These are phyloP conservation scores for Phlyctochytrium planicorne DNA, from an alignment of 192 early-diverging fungal species.

Conservation along the genomic window DNA sequence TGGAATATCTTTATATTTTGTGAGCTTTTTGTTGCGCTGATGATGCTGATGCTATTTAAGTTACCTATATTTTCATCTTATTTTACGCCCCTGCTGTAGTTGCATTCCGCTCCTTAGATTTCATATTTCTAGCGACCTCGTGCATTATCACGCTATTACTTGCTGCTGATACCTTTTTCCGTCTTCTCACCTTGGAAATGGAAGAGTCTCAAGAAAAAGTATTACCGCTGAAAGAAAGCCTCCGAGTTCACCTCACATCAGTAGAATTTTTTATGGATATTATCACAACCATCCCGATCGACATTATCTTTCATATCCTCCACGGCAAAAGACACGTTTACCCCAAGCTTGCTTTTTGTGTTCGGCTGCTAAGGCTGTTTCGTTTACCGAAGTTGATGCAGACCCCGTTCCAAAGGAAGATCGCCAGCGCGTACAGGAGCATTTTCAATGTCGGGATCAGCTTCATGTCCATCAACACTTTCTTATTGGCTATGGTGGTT, in stretches of 20 bases:
- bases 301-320: conserved; percentile 22
- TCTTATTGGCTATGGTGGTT: conserved; percentile 5
- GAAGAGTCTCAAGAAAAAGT: conserved; percentile 4
- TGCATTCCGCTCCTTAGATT: background rate
- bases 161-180: conserved; percentile 16
- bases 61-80: background rate
- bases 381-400: background rate
- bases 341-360: conserved; percentile 18
- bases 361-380: conserved; percentile 19
- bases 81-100: background rate
- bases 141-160: conserved; percentile 1
- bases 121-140: background rate
- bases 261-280: conserved; percentile 25
- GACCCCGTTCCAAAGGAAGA: conserved; percentile 12
- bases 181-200: conserved; percentile 9
- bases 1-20: background rate
- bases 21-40: background rate
- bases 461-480: conserved; percentile 13
- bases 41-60: background rate
- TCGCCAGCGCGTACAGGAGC: conserved; percentile 15
- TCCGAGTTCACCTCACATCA: conserved; percentile 3
- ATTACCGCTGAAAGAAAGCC: background rate
- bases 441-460: conserved; percentile 21
- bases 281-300: conserved; percentile 33
- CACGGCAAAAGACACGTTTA: conserved; percentile 10